Evolutionary conservation across 345 rosid genomes (phyloP).

Genomic region (Eucalyptus shirleyi): DNA sequence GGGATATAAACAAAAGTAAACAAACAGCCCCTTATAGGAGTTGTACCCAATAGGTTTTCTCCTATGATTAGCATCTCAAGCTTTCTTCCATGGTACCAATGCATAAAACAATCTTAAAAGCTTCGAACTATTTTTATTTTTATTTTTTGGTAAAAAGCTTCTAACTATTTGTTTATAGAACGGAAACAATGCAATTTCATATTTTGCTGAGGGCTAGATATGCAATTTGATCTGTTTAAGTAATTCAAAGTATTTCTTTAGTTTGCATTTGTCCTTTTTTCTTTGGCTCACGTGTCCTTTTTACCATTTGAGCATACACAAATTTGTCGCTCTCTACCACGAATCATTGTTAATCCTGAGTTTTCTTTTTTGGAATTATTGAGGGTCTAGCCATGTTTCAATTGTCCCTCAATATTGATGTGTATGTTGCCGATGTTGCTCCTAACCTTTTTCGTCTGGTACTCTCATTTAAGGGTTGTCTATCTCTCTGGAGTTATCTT

Average conservation of each 20-base stretch:
- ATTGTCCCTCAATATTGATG: not conserved
- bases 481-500: not conserved
- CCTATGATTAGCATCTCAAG: not conserved
- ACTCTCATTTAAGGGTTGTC: not conserved
- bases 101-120: not conserved
- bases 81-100: not conserved
- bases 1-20: no score
- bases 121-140: not conserved
- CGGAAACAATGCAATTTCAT: not conserved
- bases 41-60: constrained; percentile 19
- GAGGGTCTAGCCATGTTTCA: constrained; percentile 17
- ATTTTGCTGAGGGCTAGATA: not conserved
- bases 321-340: not conserved
- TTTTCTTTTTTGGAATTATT: not conserved
- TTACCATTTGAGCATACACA: not conserved
- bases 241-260: not conserved
- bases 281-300: not conserved
- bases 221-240: not conserved
- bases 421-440: not conserved
- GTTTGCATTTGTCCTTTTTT: not conserved
- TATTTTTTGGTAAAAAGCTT: not conserved
- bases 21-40: not conserved
- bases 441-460: not conserved
- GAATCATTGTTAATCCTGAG: not conserved
- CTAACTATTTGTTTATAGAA: not conserved